phyloP scores from a whole-genome alignment of 257 asterid species.

The Parsonsia alboflavescens region DNA sequence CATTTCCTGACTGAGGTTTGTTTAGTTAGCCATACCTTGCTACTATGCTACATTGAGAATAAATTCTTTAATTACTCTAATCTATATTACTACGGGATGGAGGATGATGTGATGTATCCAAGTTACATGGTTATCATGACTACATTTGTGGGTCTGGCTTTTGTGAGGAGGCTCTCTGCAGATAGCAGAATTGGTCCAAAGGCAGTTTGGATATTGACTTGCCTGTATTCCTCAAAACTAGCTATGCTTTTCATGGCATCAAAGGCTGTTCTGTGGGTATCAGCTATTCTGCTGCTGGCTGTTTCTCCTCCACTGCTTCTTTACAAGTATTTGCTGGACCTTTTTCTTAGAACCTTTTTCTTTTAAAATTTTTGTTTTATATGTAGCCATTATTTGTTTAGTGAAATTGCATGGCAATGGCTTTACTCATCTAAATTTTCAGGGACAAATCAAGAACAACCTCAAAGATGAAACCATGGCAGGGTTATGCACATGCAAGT shows the following conservation, averaged over 20 bases:
- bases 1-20: conserved; percentile 72
- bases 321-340: conserved; percentile 56
- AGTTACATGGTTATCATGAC: conserved; percentile 95
- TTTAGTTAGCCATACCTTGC: conserved; percentile 76
- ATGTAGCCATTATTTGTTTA: background rate
- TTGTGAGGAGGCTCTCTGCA: conserved; percentile 78
- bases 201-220: conserved; percentile 88
- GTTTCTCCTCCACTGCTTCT: conserved; percentile 97
- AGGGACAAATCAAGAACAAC: conserved; percentile 85
- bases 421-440: conserved; percentile 28
- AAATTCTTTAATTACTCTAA: conserved; percentile 86
- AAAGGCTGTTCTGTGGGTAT: conserved; percentile 83
- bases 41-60: conserved; percentile 83
- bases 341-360: background rate
- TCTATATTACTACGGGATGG: conserved; percentile 84
- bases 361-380: background rate
- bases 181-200: conserved; percentile 78
- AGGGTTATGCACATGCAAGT: conserved; percentile 83
- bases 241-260: conserved; percentile 90
- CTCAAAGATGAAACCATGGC: conserved; percentile 95
- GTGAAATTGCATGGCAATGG: background rate
- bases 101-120: conserved; percentile 95
- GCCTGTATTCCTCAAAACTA: conserved; percentile 79
- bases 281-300: conserved; percentile 83
- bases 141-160: conserved; percentile 79